Conservation (phyloP, 768 basidiomycete species). For the Tephrocybe sp. region DNA sequence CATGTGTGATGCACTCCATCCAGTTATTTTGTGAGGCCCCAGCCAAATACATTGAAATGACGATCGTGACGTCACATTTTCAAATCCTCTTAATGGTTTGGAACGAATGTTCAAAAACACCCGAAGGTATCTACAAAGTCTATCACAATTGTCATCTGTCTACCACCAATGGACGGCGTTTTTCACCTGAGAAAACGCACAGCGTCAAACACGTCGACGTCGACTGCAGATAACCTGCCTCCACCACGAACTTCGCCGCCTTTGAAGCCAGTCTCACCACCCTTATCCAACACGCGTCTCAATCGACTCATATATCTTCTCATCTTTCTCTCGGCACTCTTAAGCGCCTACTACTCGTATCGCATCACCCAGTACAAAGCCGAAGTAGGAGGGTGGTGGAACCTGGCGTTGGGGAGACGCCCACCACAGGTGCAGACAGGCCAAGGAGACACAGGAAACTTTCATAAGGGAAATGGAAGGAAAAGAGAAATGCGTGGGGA, state of each 20-base stretch:
- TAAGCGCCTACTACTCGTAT: constrained; percentile 53
- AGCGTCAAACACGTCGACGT: constrained; percentile 12
- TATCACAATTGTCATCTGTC: background rate
- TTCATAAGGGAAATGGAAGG: constrained; percentile 9
- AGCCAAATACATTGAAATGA: background rate
- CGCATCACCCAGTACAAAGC: constrained; percentile 47
- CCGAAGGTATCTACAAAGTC: too few species aligned
- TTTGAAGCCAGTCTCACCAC: constrained; percentile 38
- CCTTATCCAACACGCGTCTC: constrained; percentile 44
- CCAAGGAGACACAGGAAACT: background rate
- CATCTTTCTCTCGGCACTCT: constrained; percentile 36
- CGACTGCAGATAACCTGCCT: constrained; percentile 22
- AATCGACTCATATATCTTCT: constrained; percentile 51
- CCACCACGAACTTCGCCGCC: constrained; percentile 24
- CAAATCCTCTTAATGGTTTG: background rate
- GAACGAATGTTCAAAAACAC: background rate
- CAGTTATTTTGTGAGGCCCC: too few species aligned
- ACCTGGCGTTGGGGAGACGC: constrained; percentile 39
- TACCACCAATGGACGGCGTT: constrained; percentile 5
- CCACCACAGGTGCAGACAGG: constrained; percentile 21
- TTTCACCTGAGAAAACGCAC: constrained; percentile 14
- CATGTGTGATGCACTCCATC: too few species aligned
- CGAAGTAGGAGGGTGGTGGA: constrained; percentile 66
- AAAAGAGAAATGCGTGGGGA: constrained; percentile 1
- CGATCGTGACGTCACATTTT: constrained; percentile 6